Evolutionary conservation across 1,284 basidiomycete species (phyloP).

Genomic region (Waitea zeae): DNA sequence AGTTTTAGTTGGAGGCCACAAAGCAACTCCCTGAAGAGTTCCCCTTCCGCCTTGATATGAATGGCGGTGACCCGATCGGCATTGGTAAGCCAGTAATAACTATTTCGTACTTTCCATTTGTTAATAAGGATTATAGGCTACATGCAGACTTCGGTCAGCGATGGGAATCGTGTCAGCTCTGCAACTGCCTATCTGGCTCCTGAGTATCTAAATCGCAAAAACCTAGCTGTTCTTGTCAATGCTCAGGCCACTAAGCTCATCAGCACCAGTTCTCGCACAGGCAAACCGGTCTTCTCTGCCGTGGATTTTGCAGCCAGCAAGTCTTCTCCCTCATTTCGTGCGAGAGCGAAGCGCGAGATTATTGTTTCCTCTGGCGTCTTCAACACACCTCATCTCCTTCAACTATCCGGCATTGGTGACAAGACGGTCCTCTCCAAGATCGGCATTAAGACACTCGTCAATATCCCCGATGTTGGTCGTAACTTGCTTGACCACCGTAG

Average conservation of each 20-base stretch:
- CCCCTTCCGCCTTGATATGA: conserved; percentile 9
- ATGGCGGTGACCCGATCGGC: conserved; percentile 10
- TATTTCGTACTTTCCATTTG: too few species aligned
- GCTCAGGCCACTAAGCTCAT: conserved; percentile 13
- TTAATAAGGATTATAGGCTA: too few species aligned
- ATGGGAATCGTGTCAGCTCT: conserved; percentile 8
- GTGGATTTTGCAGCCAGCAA: conserved; percentile 6
- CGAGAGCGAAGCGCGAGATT: conserved; percentile 1
- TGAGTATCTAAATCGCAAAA: conserved; percentile 6
- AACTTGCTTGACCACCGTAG: neutral
- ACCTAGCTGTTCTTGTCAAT: conserved; percentile 15
- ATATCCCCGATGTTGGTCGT: neutral
- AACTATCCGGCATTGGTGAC: conserved; percentile 15
- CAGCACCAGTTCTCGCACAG: conserved; percentile 5
- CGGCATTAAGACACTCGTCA: too few species aligned
- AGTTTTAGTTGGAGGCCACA: too few species aligned
- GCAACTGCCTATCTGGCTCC: conserved; percentile 10
- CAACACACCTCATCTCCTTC: conserved; percentile 11
- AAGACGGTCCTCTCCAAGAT: conserved; percentile 11
- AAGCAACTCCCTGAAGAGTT: conserved; percentile 6
- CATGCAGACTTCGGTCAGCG: too few species aligned
- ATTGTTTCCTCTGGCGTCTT: conserved; percentile 12
- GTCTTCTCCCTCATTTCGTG: neutral
- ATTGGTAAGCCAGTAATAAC: conserved; percentile 6
- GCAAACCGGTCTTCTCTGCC: conserved; percentile 5